A percentile compares a stretch with the other conserved stretches of the same genome.
phyloP scores from a whole-genome alignment of 805 yeast genomes.

The Cyberlindnera nakhonratchasimensis region DNA sequence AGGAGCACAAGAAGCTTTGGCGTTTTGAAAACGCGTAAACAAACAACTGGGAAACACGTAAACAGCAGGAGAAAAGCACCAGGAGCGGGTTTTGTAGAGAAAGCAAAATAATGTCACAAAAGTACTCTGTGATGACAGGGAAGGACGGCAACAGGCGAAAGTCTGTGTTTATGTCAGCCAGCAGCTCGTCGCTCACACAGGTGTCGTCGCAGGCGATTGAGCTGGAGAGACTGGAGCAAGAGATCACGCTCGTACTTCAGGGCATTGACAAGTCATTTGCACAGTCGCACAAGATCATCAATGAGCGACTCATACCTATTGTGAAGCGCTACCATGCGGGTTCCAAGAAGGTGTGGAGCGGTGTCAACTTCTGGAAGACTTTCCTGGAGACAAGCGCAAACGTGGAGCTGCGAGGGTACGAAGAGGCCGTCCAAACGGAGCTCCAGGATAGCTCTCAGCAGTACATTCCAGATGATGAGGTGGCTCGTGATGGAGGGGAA shows the following conservation, averaged over 20 bases:
- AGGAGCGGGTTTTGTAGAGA: not conserved
- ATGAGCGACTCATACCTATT: constrained; percentile 64
- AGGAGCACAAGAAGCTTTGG: not conserved
- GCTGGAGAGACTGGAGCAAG: constrained; percentile 71
- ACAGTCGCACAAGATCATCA: constrained; percentile 62
- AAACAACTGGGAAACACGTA: not conserved
- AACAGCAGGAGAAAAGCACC: not conserved
- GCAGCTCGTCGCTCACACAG: constrained; percentile 17
- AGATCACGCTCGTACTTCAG: constrained; percentile 72
- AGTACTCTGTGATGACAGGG: constrained; percentile 17
- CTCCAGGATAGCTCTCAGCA: constrained; percentile 1
- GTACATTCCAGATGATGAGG: not conserved
- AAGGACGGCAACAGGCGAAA: constrained; percentile 24
- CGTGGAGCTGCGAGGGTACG: constrained; percentile 54
- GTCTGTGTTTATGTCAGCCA: constrained; percentile 25
- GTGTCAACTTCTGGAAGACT: constrained; percentile 70
- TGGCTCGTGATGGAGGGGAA: not conserved
- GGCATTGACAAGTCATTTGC: constrained; percentile 74
- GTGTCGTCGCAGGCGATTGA: constrained; percentile 27
- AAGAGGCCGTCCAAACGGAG: constrained; percentile 32
- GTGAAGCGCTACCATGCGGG: constrained; percentile 56
- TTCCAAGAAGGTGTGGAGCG: constrained; percentile 60
- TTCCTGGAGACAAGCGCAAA: constrained; percentile 75
- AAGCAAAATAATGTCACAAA: constrained; percentile 20
- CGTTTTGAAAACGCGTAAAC: not conserved